phyloP scores from a whole-genome alignment of 768 basidiomycete genomes.

The Tulasnella calospora region DNA sequence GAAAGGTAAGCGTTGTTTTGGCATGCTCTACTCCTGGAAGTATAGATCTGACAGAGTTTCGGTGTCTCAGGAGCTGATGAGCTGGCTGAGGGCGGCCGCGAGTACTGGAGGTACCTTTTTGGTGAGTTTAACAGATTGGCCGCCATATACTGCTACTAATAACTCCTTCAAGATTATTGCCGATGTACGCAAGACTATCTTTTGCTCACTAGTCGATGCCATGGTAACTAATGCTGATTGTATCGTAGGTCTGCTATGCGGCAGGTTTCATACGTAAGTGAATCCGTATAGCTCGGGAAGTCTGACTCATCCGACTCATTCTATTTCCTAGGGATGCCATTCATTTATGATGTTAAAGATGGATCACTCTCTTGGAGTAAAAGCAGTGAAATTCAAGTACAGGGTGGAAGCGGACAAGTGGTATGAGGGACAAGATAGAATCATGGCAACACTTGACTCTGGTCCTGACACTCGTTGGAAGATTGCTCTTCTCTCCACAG shows the following conservation, averaged over 20 bases:
- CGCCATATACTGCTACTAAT: neutral
- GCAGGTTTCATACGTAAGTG: neutral
- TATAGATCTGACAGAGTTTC: neutral
- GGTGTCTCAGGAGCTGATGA: neutral
- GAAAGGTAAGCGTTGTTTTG: neutral
- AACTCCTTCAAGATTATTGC: neutral
- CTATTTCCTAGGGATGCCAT: too few relatives aligned
- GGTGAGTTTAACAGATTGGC: conserved; percentile 48
- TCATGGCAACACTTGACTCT: too few relatives aligned
- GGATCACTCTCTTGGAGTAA: too few relatives aligned
- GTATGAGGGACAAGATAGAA: too few relatives aligned
- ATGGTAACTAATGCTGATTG: conserved; percentile 16
- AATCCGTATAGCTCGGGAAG: neutral
- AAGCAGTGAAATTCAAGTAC: too few relatives aligned
- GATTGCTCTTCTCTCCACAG: neutral
- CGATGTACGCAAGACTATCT: neutral
- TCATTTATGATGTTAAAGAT: too few relatives aligned
- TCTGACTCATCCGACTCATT: too few relatives aligned
- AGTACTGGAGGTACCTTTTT: neutral
- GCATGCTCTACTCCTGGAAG: conserved; percentile 30
- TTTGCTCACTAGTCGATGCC: conserved; percentile 44
- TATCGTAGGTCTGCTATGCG: neutral
- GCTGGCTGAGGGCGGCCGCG: neutral
- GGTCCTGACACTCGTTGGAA: neutral
- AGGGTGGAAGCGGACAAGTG: too few relatives aligned